These are phyloP conservation scores for Schizochytrium sp. DNA, from an alignment of 108 stramenopile genomes.

Conservation along the genomic window DNA sequence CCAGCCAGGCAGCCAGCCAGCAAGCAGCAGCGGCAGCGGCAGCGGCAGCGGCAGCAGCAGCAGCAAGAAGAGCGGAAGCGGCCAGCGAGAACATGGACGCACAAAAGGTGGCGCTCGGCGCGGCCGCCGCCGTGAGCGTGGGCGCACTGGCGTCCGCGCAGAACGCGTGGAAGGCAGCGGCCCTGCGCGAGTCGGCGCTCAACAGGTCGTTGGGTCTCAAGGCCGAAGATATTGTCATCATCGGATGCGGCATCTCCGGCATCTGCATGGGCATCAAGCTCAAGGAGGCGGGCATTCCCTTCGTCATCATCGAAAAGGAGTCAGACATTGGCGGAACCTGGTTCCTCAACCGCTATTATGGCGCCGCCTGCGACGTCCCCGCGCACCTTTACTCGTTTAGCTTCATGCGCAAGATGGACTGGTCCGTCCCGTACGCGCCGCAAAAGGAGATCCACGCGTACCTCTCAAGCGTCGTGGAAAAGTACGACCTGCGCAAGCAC, in stretches of 20 bases:
- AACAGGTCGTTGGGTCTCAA: background rate
- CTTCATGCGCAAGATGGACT: background rate
- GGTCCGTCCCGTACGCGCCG: slow-evolving; percentile 1
- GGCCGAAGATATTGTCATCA: background rate
- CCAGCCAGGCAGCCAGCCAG: background rate
- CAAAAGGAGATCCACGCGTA: background rate
- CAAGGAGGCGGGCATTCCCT: background rate
- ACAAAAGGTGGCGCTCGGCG: background rate
- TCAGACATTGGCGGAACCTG: background rate
- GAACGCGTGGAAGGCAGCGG: background rate
- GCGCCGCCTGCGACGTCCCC: background rate
- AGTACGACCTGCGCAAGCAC: background rate
- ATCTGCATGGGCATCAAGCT: slow-evolving; percentile 19
- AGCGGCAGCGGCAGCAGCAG: no score
- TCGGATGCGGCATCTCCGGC: slow-evolving; percentile 13
- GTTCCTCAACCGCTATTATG: background rate
- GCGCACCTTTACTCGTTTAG: background rate
- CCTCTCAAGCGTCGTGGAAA: background rate
- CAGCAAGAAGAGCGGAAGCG: no score
- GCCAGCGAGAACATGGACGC: no score
- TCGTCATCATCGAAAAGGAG: background rate
- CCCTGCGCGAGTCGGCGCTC: background rate
- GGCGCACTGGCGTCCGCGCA: background rate
- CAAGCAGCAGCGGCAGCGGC: background rate
- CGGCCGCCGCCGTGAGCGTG: background rate